phyloP scores from a whole-genome alignment of 163 green algal genomes.

The Chlorella variabilis region DNA sequence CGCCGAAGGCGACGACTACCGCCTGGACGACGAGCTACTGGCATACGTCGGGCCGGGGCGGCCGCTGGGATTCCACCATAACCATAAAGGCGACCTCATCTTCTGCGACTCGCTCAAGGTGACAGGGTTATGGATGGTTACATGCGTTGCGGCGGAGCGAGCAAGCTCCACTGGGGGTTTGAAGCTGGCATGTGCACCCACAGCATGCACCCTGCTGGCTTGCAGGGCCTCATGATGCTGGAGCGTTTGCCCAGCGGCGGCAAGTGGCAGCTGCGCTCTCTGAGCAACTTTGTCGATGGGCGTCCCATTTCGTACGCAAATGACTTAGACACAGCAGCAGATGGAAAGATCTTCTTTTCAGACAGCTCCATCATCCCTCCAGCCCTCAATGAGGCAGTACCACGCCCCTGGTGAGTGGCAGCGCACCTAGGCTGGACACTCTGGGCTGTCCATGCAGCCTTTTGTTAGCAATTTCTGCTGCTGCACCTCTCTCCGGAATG shows the following conservation, averaged over 20 bases:
- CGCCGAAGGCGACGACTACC: neutral
- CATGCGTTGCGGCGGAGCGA: too few relatives aligned
- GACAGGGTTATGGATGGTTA: too few relatives aligned
- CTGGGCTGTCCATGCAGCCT: too few relatives aligned
- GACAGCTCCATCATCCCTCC: conserved; percentile 57
- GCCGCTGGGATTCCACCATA: conserved; percentile 58
- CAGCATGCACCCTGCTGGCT: too few relatives aligned
- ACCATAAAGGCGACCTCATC: conserved; percentile 47
- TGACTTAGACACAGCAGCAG: conserved; percentile 64
- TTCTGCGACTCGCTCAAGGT: conserved; percentile 56
- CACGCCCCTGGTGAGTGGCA: conserved; percentile 17
- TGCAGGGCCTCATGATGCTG: conserved; percentile 20
- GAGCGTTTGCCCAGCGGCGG: neutral
- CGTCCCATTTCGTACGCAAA: conserved; percentile 69
- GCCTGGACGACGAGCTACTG: conserved; percentile 35
- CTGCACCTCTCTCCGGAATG: too few relatives aligned
- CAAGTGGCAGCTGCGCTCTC: conserved; percentile 23
- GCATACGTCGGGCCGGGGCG: conserved; percentile 58
- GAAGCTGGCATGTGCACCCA: too few relatives aligned
- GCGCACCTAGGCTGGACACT: neutral
- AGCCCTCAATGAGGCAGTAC: conserved; percentile 22
- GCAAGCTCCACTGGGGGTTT: neutral
- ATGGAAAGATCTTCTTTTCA: conserved; percentile 72
- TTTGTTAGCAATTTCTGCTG: too few relatives aligned
- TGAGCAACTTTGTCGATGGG: conserved; percentile 7